phyloP scores from a whole-genome alignment of 345 rosid species.

The Euphorbia peplus region DNA sequence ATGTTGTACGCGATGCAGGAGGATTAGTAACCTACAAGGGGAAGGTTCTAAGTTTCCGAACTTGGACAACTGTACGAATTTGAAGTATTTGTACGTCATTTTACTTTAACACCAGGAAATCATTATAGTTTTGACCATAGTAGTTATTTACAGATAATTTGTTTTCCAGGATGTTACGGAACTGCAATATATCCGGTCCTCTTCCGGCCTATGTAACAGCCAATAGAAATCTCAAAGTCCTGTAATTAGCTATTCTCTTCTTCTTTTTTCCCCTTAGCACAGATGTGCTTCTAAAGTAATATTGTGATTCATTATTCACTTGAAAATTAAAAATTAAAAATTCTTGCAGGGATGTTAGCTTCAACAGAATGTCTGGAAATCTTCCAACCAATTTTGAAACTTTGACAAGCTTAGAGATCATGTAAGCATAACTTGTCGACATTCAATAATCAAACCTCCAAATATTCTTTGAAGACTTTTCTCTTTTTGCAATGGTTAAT shows the following conservation, averaged over 20 bases:
- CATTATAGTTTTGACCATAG: neutral
- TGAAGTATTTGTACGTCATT: neutral
- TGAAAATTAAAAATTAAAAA: neutral
- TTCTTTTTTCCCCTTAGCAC: neutral
- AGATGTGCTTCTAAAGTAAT: neutral
- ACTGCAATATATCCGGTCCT: slow-evolving; percentile 12
- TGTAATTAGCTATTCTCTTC: neutral
- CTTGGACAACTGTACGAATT: neutral
- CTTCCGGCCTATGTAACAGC: neutral
- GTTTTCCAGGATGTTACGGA: slow-evolving; percentile 9
- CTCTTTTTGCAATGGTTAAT: neutral
- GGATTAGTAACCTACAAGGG: slow-evolving; percentile 12
- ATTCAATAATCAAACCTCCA: no score
- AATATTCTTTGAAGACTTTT: no score
- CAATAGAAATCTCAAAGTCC: neutral
- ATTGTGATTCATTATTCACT: neutral
- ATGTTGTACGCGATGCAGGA: neutral
- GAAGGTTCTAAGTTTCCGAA: slow-evolving; percentile 5
- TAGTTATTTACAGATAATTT: neutral
- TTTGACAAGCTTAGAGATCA: neutral
- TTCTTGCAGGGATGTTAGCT: slow-evolving; percentile 8
- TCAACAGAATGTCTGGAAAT: slow-evolving; percentile 9
- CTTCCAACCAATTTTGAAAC: neutral
- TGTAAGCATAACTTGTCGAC: no score
- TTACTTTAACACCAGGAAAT: neutral